Conservation (phyloP, 108 stramenopile genomes). For the Nitzschia sp. region DNA sequence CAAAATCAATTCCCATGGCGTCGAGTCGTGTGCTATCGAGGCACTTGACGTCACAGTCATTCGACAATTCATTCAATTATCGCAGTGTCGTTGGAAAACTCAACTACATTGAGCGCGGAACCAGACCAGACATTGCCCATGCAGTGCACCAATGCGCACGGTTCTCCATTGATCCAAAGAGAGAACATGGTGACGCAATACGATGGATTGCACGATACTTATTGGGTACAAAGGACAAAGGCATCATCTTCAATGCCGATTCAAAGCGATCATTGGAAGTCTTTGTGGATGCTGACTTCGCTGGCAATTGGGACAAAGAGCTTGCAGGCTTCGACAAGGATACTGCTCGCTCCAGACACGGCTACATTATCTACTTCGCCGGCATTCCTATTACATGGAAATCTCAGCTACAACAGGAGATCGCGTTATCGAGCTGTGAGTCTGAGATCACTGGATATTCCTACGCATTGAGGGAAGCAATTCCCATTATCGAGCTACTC, state of each 20-base stretch:
- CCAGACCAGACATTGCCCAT: conserved; percentile 42
- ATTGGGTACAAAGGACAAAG: conserved; percentile 21
- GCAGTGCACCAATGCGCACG: conserved; percentile 45
- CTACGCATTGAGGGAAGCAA: conserved; percentile 21
- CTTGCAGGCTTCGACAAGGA: conserved; percentile 20
- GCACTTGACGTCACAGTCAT: neutral
- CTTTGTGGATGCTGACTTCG: conserved; percentile 54
- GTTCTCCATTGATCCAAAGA: conserved; percentile 27
- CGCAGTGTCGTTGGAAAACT: conserved; percentile 43
- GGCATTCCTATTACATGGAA: conserved; percentile 32
- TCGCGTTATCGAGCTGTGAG: conserved; percentile 36
- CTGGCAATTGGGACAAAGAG: conserved; percentile 41
- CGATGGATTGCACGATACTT: conserved; percentile 33
- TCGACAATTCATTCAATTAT: conserved; percentile 16
- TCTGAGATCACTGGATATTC: conserved; percentile 34
- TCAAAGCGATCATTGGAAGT: conserved; percentile 34
- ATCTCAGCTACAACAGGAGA: conserved; percentile 28
- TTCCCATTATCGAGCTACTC: conserved; percentile 35
- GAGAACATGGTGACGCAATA: conserved; percentile 40
- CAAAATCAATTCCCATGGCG: neutral
- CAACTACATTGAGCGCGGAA: conserved; percentile 40
- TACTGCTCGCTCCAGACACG: conserved; percentile 24
- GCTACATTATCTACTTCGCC: conserved; percentile 27
- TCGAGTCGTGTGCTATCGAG: neutral
- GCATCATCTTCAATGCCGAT: conserved; percentile 29